These are phyloP conservation scores for Globisporangium paroecandrum DNA, from an alignment of 352 stramenopile genomes.

Conservation along the genomic window DNA sequence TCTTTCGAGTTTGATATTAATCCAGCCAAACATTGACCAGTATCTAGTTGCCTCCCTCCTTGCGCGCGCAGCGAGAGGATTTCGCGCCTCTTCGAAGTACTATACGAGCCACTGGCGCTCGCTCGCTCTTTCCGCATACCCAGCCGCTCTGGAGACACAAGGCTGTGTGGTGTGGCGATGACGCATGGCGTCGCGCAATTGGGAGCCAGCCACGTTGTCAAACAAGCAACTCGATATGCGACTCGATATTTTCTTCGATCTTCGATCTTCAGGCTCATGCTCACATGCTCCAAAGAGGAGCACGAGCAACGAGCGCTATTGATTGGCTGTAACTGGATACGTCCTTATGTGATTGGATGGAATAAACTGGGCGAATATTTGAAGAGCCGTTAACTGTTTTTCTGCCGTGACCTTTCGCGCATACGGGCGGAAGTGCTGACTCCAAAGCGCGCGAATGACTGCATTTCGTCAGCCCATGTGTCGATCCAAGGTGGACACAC, in stretches of 20 bases:
- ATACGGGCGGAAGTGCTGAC: neutral
- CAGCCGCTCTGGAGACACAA: neutral
- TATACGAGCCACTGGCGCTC: neutral
- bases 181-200: neutral
- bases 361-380: neutral
- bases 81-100: neutral
- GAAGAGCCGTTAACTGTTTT: neutral
- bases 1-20: neutral
- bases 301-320: neutral
- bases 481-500: neutral
- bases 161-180: neutral
- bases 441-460: neutral
- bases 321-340: neutral
- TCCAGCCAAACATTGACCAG: neutral
- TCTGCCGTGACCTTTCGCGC: neutral
- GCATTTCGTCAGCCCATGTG: too few species aligned
- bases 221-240: too few species aligned
- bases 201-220: neutral
- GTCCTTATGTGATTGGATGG: neutral
- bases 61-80: neutral
- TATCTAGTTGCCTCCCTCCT: too few species aligned
- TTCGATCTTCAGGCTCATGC: neutral
- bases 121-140: neutral
- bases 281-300: neutral
- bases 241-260: neutral